A percentile compares a stretch with the other conserved stretches of the same genome.
Evolutionary conservation across 257 asterid species (phyloP).

Genomic region (Solanum sejunctum): DNA sequence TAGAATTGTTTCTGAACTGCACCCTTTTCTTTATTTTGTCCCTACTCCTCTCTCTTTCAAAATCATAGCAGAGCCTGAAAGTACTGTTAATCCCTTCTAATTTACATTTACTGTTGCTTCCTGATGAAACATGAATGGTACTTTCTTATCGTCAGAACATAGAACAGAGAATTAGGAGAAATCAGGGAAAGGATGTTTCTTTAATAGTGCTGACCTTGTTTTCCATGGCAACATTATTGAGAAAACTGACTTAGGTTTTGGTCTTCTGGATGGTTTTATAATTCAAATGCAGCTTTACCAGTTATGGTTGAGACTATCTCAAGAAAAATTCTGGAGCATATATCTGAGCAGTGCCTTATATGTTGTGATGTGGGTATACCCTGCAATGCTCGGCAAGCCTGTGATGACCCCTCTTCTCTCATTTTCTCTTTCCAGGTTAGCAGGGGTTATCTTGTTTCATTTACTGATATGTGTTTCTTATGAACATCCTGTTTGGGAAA

Average conservation of each 20-base stretch:
- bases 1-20: neutral
- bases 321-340: constrained; percentile 61
- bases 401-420: constrained; percentile 65
- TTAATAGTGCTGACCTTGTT: neutral
- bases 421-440: constrained; percentile 93
- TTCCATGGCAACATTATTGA: neutral
- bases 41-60: neutral
- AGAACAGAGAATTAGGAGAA: neutral
- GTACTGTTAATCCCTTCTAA: neutral
- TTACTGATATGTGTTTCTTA: neutral
- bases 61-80: neutral
- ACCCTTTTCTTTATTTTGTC: neutral
- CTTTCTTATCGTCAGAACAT: neutral
- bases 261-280: neutral
- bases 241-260: neutral
- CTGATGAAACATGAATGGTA: neutral
- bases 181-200: neutral
- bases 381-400: constrained; percentile 74
- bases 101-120: neutral
- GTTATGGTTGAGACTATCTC: constrained; percentile 78
- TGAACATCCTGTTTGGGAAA: neutral
- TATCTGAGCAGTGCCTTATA: constrained; percentile 81
- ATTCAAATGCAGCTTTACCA: constrained; percentile 52
- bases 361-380: constrained; percentile 84
- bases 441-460: neutral